Conservation (phyloP, 306 rosid genomes). For the Lupinus albus region DNA sequence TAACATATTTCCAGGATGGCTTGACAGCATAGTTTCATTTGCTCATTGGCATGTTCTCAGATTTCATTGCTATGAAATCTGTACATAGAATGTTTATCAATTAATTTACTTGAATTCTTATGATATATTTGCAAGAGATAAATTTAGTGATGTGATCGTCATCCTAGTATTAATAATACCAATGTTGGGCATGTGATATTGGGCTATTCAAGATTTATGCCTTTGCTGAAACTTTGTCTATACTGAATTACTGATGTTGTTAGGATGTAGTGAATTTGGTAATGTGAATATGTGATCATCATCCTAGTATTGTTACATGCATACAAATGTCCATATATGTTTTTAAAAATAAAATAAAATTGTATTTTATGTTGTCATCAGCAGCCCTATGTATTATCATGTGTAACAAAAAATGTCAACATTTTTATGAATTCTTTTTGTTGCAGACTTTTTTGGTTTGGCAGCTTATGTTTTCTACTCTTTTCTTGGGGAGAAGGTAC, state of each 20-base stretch:
- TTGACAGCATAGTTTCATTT: slow-evolving; percentile 23
- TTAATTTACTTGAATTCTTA: slow-evolving; percentile 13
- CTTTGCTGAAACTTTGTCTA: slow-evolving; percentile 1
- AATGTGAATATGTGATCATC: not conserved
- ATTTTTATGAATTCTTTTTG: slow-evolving; percentile 27
- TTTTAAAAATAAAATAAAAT: not conserved
- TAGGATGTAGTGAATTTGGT: slow-evolving; percentile 14
- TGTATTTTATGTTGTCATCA: slow-evolving; percentile 5
- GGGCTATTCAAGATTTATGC: slow-evolving; percentile 8
- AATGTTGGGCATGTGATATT: no score
- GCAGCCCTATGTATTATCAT: slow-evolving; percentile 7
- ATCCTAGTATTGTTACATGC: not conserved
- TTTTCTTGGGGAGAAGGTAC: slow-evolving; percentile 71
- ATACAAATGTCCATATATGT: not conserved
- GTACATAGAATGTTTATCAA: slow-evolving; percentile 16
- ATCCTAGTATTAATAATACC: not conserved
- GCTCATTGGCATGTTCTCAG: not conserved
- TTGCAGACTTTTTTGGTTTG: slow-evolving; percentile 91
- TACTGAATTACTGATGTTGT: not conserved
- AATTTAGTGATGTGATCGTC: slow-evolving; percentile 20
- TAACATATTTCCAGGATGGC: slow-evolving; percentile 23
- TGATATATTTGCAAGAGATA: slow-evolving; percentile 1
- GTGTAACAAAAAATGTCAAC: slow-evolving; percentile 30
- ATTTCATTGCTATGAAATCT: slow-evolving; percentile 26
- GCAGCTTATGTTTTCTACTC: slow-evolving; percentile 73